Base-by-base conservation (phyloP, 768 basidiomycete genomes). In the Trametes punicea region DNA sequence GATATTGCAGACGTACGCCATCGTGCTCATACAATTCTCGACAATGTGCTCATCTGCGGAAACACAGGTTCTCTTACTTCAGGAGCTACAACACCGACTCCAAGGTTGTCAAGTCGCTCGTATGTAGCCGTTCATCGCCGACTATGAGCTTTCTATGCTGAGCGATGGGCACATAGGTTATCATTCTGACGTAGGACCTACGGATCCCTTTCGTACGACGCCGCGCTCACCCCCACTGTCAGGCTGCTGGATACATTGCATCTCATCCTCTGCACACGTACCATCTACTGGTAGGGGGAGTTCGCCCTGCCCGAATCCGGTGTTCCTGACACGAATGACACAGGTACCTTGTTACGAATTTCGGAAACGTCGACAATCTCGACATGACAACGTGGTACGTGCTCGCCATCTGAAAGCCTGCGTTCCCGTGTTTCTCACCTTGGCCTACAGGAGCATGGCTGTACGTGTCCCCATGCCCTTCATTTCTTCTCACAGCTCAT, bases 341-440 rank as follows among this genome's bases (percentile, higher is more conserved):
- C 45, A 81, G 80, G 71, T 79, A 78, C 61, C 69, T 82, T 40
- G 67, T 82, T 26, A 65, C 72, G 27, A 78, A 80, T 51, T 80
- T 72, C 63, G 61, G 69, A 26, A 73, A 78, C 41, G 61, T 67
- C 15, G 59, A 60, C 1, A 74, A 72, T n/a, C 64, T 81, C 29
- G 39, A 55, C 20, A 68, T 67, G 16, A 71, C 73, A 21, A 72
- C 70, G 45, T 80, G 79, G 80, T 80, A 48, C 52, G 72, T 62
- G 7, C 11, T 18, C 25, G 20, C 20, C n/a, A 11, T 42, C 9
- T 23, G n/a, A n/a, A n/a, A 7, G 10, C 29, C 13, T 20, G 8
- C 38, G 7, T 4, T 27, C 18, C 30, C 16, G 25, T 38, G 11
- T 16, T 39, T 23, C 18, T 42, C 23, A 49, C 48, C 42, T 38